Percentiles rank a stretch among this genome's conserved stretches.
These are phyloP conservation scores for Vigna reflexopilosa DNA, from an alignment of 306 rosid genomes.

Conservation along the genomic window DNA sequence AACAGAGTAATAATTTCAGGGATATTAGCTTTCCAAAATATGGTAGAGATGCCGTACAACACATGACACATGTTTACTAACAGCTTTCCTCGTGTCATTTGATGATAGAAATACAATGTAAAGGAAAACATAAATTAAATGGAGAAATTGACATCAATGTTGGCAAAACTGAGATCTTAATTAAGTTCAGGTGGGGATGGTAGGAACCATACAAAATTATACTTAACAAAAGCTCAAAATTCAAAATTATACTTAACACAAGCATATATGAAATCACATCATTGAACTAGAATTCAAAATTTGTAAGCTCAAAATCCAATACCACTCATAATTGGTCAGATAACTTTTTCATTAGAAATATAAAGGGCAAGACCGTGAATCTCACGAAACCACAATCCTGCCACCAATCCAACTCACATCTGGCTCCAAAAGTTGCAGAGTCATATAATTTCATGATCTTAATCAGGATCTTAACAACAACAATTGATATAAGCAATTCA, in stretches of 20 bases:
- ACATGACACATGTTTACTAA: slow-evolving; percentile 2
- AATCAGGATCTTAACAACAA: neutral
- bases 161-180: neutral
- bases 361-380: neutral
- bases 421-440: neutral
- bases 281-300: neutral
- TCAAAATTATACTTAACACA: neutral
- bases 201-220: neutral
- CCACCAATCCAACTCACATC: neutral
- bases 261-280: neutral
- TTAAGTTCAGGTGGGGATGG: neutral
- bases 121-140: slow-evolving; percentile 19
- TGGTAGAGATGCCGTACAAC: slow-evolving; percentile 7
- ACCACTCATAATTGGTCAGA: neutral
- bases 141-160: neutral
- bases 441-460: neutral
- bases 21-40: slow-evolving; percentile 5
- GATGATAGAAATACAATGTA: neutral
- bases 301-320: neutral
- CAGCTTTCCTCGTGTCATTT: neutral
- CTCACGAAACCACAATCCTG: neutral
- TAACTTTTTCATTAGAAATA: neutral
- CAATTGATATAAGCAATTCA: neutral
- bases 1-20: neutral
- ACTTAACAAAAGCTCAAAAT: neutral